Evolutionary conservation across 495 filamentous ascomycete species (phyloP), one percentile per base, ranked within the genome.

Genomic region (Aspergillus haitiensis): DNA sequence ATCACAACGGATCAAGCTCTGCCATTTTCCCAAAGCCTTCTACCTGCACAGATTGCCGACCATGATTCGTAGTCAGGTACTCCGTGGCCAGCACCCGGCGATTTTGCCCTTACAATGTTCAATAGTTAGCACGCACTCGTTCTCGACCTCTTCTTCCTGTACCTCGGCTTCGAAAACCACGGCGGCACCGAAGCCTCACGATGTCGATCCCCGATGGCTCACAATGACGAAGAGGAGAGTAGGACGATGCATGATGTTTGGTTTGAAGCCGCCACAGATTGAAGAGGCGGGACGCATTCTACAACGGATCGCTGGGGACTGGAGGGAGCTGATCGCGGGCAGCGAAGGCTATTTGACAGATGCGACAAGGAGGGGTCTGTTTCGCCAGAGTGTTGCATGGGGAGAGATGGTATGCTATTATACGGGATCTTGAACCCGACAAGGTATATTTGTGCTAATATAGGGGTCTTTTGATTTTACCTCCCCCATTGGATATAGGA

Each of bases 161-260:
- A 45, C 51, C 34, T 53, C 60, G 58, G 58, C 49, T 44, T 62
- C 62, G 44, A 27, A 27, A 27, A 49, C 46, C 47, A 62, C 60
- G 50, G 46, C 64, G 37, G 33, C 64, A 46, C 59, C 66, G 46
- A 72, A 69, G 58, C 73, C 70, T 44, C 73, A 73, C 60, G 60
- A 63, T 35, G 70, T 80, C 47, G 73, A 78, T 52, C 73, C 83
- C 10, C 82, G 85, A 70, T 97, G 92, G 92, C 86, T 95, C 49
- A 83, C 86, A 13, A 83, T 88, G 47, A 83, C 90, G 12, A 90
- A 87, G 63, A 62, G 75, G 10, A 84, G 92, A 42, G 72, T 96
- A n/a, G 92, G 92, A 8, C 86, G 86, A 72, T 95, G 94, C 72
- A 84, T 97, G 62, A 81, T 81, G 62, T 95, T 95, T 67, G 93